Conservation (phyloP, 116 monocot species). For the Papilionanthe hybrid region DNA sequence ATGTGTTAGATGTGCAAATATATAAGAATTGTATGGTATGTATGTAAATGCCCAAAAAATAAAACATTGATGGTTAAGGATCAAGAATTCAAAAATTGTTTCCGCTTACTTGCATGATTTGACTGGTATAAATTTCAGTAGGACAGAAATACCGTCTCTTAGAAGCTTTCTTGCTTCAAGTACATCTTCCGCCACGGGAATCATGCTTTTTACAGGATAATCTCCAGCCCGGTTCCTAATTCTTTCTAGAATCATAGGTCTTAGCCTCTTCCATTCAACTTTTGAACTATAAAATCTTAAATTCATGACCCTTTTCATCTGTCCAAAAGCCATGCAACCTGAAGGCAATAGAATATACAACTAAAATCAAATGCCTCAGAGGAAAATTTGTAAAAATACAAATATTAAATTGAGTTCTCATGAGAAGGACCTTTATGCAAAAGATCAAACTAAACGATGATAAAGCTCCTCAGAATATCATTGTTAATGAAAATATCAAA, state of each 20-base stretch:
- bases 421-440: background rate
- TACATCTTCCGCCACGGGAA: conserved; percentile 79
- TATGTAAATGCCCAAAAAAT: background rate
- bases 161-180: conserved; percentile 51
- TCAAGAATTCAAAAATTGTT: background rate
- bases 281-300: conserved; percentile 51
- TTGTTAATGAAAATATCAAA: too few relatives aligned
- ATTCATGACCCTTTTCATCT: conserved; percentile 15
- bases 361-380: background rate
- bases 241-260: conserved; percentile 89
- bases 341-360: background rate
- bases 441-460: background rate
- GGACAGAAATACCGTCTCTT: conserved; percentile 48
- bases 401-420: background rate
- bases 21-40: too few relatives aligned
- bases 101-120: conserved; percentile 83
- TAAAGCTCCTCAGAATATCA: background rate
- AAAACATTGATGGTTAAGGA: background rate
- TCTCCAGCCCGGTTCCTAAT: conserved; percentile 60
- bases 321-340: conserved; percentile 2
- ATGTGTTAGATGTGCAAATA: too few relatives aligned
- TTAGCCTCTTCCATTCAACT: conserved; percentile 67
- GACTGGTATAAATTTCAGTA: conserved; percentile 52
- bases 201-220: conserved; percentile 70
- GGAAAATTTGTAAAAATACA: background rate